Conservation (phyloP, 768 basidiomycete species). For the Tephrocybe sp. region DNA sequence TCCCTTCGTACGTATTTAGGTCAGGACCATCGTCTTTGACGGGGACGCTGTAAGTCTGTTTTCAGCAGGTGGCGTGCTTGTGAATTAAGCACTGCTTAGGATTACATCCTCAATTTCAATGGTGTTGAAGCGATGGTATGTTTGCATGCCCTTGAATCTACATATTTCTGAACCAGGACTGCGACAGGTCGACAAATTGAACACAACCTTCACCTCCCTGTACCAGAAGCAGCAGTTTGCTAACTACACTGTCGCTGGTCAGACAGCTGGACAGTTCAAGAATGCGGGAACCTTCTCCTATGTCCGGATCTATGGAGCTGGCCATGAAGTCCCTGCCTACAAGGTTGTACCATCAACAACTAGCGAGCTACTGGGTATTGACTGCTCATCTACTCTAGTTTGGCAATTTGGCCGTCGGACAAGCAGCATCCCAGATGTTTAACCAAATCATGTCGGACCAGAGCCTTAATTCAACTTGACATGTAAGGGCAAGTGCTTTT, state of each 20-base stretch:
- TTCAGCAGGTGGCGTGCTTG: background rate
- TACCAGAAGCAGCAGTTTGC: constrained; percentile 44
- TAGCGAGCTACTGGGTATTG: no score
- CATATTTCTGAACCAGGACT: background rate
- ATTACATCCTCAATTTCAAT: constrained; percentile 53
- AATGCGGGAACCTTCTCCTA: constrained; percentile 60
- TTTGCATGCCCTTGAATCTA: background rate
- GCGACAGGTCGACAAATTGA: constrained; percentile 42
- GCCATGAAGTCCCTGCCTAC: constrained; percentile 50
- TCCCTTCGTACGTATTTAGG: constrained; percentile 25
- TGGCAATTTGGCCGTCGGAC: constrained; percentile 34
- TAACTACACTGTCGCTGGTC: constrained; percentile 50
- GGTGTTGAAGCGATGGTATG: constrained; percentile 59
- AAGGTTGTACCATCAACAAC: no score
- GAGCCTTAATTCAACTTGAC: constrained; percentile 18
- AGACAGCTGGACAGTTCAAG: constrained; percentile 52
- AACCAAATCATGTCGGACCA: constrained; percentile 39
- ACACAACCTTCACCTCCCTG: constrained; percentile 42
- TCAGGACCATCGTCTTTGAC: constrained; percentile 51
- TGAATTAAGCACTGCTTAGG: constrained; percentile 24
- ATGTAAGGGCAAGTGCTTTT: background rate
- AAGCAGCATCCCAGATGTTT: constrained; percentile 46
- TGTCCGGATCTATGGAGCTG: constrained; percentile 48
- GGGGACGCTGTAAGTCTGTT: constrained; percentile 50
- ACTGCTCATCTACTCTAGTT: constrained; percentile 23